Conservation (phyloP, 495 filamentous ascomycete genomes). For the Jackrogersella minutella region DNA sequence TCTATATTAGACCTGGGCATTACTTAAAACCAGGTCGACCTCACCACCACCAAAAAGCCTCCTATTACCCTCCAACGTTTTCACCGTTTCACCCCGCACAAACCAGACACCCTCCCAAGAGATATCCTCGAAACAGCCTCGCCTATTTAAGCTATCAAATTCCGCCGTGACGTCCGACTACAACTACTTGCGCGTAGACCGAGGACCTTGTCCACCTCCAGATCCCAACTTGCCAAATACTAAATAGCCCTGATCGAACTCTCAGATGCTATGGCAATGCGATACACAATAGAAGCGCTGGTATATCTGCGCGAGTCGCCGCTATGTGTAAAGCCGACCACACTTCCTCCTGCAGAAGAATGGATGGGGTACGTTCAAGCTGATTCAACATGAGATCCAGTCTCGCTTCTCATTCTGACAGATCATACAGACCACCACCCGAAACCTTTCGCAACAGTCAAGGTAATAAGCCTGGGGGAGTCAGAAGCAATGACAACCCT, state of each 20-base stretch:
- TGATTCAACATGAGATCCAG: neutral
- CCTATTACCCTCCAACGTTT: conserved; percentile 10
- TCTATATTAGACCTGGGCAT: neutral
- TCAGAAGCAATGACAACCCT: conserved; percentile 52
- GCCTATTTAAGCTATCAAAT: neutral
- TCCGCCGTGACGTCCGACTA: neutral
- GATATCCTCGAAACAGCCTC: neutral
- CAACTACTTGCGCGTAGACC: neutral
- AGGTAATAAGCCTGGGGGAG: conserved; percentile 49
- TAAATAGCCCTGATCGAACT: neutral
- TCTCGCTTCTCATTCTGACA: conserved; percentile 28
- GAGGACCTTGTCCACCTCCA: neutral
- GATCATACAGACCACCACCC: conserved; percentile 48
- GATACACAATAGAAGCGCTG: conserved; percentile 84
- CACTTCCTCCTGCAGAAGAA: conserved; percentile 88
- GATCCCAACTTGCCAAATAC: neutral
- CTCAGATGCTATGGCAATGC: conserved; percentile 56
- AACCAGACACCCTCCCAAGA: conserved; percentile 2
- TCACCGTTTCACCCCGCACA: conserved; percentile 31
- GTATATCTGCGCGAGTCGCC: conserved; percentile 81
- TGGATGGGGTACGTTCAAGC: conserved; percentile 88
- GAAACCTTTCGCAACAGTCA: conserved; percentile 53
- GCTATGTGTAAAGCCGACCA: conserved; percentile 79
- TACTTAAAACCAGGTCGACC: neutral
- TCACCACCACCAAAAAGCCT: conserved; percentile 16